phyloP scores from a whole-genome alignment of 2,329 filamentous ascomycete genomes.

The Aphanocladium album region DNA sequence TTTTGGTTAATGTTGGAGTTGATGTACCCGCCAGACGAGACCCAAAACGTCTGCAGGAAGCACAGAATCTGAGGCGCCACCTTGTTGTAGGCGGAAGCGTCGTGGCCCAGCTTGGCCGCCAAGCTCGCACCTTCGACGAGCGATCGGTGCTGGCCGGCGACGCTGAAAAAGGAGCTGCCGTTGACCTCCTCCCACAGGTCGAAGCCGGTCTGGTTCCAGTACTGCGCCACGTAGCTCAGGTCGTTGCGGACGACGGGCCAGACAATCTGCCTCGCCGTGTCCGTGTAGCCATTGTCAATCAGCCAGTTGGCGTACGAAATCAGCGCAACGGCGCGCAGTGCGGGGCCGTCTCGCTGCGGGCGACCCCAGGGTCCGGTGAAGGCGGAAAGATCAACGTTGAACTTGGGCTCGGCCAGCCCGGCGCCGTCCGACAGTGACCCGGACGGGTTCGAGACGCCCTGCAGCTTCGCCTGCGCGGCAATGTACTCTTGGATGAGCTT shows the following conservation, averaged over 20 bases:
- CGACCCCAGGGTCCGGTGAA: slow-evolving; percentile 70
- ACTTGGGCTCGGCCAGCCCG: slow-evolving; percentile 70
- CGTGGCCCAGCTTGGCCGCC: slow-evolving; percentile 57
- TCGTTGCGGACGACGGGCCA: slow-evolving; percentile 77
- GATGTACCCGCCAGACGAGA: slow-evolving; percentile 51
- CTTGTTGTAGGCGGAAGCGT: slow-evolving; percentile 54
- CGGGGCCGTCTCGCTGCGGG: slow-evolving; percentile 74
- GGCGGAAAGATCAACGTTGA: slow-evolving; percentile 55
- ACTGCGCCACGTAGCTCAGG: slow-evolving; percentile 67
- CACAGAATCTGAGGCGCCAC: slow-evolving; percentile 68
- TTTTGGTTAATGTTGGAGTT: slow-evolving; percentile 61
- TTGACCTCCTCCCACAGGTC: slow-evolving; percentile 82
- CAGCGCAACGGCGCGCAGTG: slow-evolving; percentile 68
- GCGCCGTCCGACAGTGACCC: slow-evolving; percentile 48
- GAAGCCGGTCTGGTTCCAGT: slow-evolving; percentile 62
- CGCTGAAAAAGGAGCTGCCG: slow-evolving; percentile 75
- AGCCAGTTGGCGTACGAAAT: slow-evolving; percentile 70
- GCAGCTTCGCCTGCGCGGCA: slow-evolving; percentile 59
- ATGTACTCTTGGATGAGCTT: slow-evolving; percentile 63
- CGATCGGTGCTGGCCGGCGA: slow-evolving; percentile 64
- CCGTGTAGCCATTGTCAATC: slow-evolving; percentile 58
- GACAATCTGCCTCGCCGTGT: slow-evolving; percentile 49
- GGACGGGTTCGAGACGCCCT: slow-evolving; percentile 65
- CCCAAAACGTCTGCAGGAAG: slow-evolving; percentile 73
- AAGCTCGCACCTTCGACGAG: slow-evolving; percentile 62